A percentile compares a stretch with the other conserved stretches of the same genome.
Conservation (phyloP, 441 rosid genomes). For the Corymbia calophylla region DNA sequence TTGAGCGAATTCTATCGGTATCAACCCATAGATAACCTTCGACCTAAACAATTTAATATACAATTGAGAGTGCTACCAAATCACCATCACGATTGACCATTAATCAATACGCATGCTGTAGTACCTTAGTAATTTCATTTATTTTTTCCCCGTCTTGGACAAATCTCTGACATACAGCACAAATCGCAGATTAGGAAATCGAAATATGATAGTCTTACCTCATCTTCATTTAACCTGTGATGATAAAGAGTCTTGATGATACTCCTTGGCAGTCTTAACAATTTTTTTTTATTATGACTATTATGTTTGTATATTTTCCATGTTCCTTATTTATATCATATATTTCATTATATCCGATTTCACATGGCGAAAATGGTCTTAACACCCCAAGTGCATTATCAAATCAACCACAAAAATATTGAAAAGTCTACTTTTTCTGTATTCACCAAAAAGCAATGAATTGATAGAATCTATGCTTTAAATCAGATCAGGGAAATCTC, state of each 20-base stretch:
- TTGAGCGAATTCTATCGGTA: not conserved
- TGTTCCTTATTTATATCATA: not conserved
- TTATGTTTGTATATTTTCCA: not conserved
- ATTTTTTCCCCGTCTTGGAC: not conserved
- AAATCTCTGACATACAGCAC: not conserved
- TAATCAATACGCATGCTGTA: not conserved
- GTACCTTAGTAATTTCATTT: not conserved
- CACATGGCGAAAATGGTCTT: not conserved
- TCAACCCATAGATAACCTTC: fast-evolving
- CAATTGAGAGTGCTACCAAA: not conserved
- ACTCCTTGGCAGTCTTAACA: not conserved
- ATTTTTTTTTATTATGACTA: not conserved
- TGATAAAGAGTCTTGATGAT: not conserved
- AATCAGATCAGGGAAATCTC: not conserved
- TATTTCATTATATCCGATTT: not conserved
- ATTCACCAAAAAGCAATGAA: not conserved
- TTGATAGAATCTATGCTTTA: not conserved
- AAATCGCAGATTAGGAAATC: fast-evolving
- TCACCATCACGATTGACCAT: fast-evolving
- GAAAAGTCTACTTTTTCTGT: not conserved
- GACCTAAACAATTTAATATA: not conserved
- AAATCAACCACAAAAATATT: not conserved
- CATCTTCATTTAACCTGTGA: not conserved
- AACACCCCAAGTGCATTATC: not conserved
- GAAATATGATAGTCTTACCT: not conserved